Conservation (phyloP, 441 rosid genomes). For the Erysimum cheiri region DNA sequence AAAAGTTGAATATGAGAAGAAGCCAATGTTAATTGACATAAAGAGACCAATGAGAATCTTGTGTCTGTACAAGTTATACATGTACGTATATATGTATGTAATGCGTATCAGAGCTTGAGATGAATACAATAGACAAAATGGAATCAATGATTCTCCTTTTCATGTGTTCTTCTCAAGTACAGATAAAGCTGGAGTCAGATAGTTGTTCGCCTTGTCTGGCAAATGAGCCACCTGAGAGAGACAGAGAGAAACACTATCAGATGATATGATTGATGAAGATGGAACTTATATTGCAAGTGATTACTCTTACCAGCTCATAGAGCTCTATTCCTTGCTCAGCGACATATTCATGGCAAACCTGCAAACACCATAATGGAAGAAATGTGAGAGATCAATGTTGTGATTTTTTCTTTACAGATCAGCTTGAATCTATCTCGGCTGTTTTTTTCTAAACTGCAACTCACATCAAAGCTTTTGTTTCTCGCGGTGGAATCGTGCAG, state of each 20-base stretch:
- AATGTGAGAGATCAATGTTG: conserved; percentile 25
- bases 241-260: conserved; percentile 20
- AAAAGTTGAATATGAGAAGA: conserved; percentile 20
- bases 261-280: conserved; percentile 1
- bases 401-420: background rate
- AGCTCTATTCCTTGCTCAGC: conserved; percentile 91
- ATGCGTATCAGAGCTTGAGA: conserved; percentile 30
- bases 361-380: conserved; percentile 34
- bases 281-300: background rate
- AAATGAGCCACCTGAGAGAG: conserved; percentile 84
- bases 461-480: conserved; percentile 96
- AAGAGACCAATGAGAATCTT: conserved; percentile 17
- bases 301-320: conserved; percentile 81
- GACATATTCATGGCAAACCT: conserved; percentile 93
- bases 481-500: conserved; percentile 94
- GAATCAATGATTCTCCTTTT: conserved; percentile 1
- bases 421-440: background rate
- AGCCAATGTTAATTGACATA: conserved; percentile 23
- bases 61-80: conserved; percentile 43
- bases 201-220: conserved; percentile 97
- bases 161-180: conserved; percentile 90
- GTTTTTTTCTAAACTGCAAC: conserved; percentile 37
- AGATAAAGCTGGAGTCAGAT: conserved; percentile 88
- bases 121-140: conserved; percentile 31
- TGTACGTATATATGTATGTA: conserved; percentile 27